A percentile compares a stretch with the other conserved stretches of the same genome.
Evolutionary conservation across 2,329 filamentous ascomycete species (phyloP).

Genomic region (Dothistroma pini): DNA sequence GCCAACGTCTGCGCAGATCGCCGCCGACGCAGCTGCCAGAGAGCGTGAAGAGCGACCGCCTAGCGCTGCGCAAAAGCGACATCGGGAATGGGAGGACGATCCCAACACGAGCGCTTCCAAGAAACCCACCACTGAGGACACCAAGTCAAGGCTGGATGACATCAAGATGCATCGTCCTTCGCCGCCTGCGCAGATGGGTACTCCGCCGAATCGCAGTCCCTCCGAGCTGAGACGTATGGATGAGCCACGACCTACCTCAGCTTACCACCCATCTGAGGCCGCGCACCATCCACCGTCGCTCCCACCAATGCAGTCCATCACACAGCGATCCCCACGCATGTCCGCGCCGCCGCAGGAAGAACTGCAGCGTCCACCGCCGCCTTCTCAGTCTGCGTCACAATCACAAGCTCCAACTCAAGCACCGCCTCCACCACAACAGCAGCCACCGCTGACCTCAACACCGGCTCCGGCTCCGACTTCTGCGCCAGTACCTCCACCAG

Average conservation of each 20-base stretch:
- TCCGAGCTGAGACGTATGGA: constrained; percentile 63
- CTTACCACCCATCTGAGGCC: constrained; percentile 87
- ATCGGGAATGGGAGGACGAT: constrained; percentile 91
- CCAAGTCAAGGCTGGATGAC: constrained; percentile 79
- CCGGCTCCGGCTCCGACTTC: constrained; percentile 33
- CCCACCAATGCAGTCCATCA: constrained; percentile 44
- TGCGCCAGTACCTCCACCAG: constrained; percentile 35
- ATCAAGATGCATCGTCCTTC: constrained; percentile 67
- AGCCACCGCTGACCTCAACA: constrained; percentile 51
- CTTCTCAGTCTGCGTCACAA: constrained; percentile 19
- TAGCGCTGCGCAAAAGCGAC: constrained; percentile 75
- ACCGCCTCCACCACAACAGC: constrained; percentile 38
- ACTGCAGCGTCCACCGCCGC: constrained; percentile 32
- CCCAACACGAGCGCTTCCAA: constrained; percentile 53
- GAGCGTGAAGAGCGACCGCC: constrained; percentile 70
- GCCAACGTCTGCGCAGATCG: constrained; percentile 52
- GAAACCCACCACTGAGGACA: constrained; percentile 87
- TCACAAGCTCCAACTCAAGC: constrained; percentile 21
- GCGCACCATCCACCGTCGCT: constrained; percentile 76
- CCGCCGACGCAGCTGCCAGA: constrained; percentile 65
- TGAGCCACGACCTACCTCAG: constrained; percentile 59
- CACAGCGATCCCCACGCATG: constrained; percentile 52
- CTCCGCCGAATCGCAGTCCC: constrained; percentile 75
- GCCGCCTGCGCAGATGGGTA: constrained; percentile 46
- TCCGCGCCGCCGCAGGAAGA: constrained; percentile 48